Evolutionary conservation across 371 early-diverging fungal genomes (phyloP).

Genomic region (Mortierella sp.): DNA sequence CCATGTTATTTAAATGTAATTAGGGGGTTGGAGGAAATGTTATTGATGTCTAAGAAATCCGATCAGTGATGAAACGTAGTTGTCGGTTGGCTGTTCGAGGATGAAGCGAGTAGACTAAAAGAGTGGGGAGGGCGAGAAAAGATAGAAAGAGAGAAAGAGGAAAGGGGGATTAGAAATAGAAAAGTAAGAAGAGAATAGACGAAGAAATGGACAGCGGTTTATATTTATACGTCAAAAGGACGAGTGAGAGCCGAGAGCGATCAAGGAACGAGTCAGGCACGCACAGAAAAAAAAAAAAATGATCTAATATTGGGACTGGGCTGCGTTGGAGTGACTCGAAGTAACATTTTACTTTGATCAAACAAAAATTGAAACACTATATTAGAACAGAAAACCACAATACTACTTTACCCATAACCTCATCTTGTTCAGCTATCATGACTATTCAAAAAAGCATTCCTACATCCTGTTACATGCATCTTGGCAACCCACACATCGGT

Average conservation of each 20-base stretch:
- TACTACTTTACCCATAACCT: neutral
- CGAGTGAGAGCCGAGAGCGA: slow-evolving; percentile 27
- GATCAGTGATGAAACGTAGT: neutral
- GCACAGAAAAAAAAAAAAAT: slow-evolving; percentile 3
- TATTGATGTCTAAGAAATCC: neutral
- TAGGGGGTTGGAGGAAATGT: neutral
- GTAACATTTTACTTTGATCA: slow-evolving; percentile 8
- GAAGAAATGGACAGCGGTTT: neutral
- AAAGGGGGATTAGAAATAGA: neutral
- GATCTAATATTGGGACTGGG: slow-evolving; percentile 4
- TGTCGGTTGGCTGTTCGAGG: neutral
- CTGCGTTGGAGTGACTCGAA: slow-evolving; percentile 1
- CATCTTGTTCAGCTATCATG: no score
- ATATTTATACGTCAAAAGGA: slow-evolving; percentile 29
- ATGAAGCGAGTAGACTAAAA: neutral
- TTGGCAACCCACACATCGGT: no score
- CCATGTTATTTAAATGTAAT: slow-evolving; percentile 21
- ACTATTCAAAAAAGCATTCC: no score
- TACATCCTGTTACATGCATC: no score
- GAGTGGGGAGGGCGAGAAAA: slow-evolving; percentile 43
- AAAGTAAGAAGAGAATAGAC: neutral
- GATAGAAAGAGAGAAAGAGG: neutral
- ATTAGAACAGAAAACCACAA: neutral
- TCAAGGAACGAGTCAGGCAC: slow-evolving; percentile 1
- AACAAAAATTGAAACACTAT: slow-evolving; percentile 5